Percentiles rank a stretch among this genome's conserved stretches.
phyloP scores from a whole-genome alignment of 2,329 filamentous ascomycete genomes.

The Fusarium setosum region DNA sequence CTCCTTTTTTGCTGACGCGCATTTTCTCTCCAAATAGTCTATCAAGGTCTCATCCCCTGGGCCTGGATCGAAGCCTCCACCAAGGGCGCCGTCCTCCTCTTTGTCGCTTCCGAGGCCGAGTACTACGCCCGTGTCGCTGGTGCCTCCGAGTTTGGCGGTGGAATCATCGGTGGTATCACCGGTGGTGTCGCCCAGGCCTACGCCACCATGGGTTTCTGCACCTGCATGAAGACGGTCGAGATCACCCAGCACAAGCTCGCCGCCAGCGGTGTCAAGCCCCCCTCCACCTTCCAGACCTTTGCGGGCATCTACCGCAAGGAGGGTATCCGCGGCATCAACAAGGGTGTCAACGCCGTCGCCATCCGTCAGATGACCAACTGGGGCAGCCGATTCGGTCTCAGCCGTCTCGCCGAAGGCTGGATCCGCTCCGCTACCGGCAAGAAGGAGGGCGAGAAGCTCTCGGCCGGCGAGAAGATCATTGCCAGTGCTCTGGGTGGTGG shows the following conservation, averaged over 20 bases:
- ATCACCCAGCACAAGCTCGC: slow-evolving; percentile 99
- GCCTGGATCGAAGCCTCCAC: slow-evolving; percentile 99
- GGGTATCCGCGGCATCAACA: slow-evolving; percentile 96
- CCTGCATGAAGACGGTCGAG: slow-evolving; percentile 99
- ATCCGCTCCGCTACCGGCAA: slow-evolving; percentile 86
- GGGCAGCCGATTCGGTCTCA: slow-evolving; percentile 95
- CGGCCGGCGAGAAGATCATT: slow-evolving; percentile 85
- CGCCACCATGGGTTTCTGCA: slow-evolving; percentile 99
- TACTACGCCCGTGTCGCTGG: slow-evolving; percentile 89
- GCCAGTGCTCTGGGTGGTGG: slow-evolving; percentile 91
- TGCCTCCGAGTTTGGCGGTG: slow-evolving; percentile 86
- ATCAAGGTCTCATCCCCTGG: slow-evolving; percentile 99
- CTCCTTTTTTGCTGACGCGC: not conserved
- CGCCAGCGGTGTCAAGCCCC: slow-evolving; percentile 82
- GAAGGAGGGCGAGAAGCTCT: slow-evolving; percentile 81
- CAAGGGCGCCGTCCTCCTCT: slow-evolving; percentile 98
- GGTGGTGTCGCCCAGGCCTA: slow-evolving; percentile 98
- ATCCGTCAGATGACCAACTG: slow-evolving; percentile 99
- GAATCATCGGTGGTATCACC: slow-evolving; percentile 90
- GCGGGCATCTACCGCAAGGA: slow-evolving; percentile 97
- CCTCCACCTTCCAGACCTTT: slow-evolving; percentile 94
- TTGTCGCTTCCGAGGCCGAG: slow-evolving; percentile 98
- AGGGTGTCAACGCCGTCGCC: slow-evolving; percentile 97
- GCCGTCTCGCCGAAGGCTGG: slow-evolving; percentile 87
- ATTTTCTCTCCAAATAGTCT: slow-evolving; percentile 73